These are phyloP conservation scores for Scytalidium lignicola DNA, from an alignment of 2,329 filamentous ascomycete genomes.

Conservation along the genomic window DNA sequence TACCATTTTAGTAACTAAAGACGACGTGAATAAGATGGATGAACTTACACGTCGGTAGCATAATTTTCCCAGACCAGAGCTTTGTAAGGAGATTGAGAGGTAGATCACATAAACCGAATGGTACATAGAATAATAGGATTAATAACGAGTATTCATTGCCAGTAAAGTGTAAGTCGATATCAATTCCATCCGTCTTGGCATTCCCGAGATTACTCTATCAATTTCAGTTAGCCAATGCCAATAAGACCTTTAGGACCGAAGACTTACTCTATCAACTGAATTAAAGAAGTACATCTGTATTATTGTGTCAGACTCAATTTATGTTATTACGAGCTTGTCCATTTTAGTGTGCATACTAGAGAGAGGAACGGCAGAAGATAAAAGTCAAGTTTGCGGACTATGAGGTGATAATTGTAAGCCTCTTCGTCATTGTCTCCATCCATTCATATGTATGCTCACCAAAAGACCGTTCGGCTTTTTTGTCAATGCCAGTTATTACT, in stretches of 20 bases:
- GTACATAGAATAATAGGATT: constrained; percentile 28
- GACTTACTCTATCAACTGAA: constrained; percentile 19
- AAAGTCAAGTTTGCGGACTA: constrained; percentile 18
- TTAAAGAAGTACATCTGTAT: constrained; percentile 18
- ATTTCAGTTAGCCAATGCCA: neutral
- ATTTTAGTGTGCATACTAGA: constrained; percentile 1
- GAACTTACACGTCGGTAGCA: constrained; percentile 25
- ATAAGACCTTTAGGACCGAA: neutral
- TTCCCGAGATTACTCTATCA: constrained; percentile 21
- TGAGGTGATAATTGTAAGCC: neutral
- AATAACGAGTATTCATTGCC: constrained; percentile 25
- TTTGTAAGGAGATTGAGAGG: constrained; percentile 43
- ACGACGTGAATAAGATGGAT: too few species aligned
- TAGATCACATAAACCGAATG: constrained; percentile 39
- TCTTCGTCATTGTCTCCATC: too few species aligned
- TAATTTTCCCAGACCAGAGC: constrained; percentile 37
- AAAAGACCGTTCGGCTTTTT: neutral
- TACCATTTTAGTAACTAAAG: too few species aligned
- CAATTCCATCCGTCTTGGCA: constrained; percentile 24
- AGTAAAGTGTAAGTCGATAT: constrained; percentile 20
- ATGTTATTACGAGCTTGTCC: too few species aligned
- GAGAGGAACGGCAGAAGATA: constrained; percentile 10
- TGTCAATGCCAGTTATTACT: neutral
- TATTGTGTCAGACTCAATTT: neutral
- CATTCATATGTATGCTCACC: neutral